Evolutionary conservation across 75 land plant genomes (phyloP).

Genomic region (Isoetes taiwanensis): DNA sequence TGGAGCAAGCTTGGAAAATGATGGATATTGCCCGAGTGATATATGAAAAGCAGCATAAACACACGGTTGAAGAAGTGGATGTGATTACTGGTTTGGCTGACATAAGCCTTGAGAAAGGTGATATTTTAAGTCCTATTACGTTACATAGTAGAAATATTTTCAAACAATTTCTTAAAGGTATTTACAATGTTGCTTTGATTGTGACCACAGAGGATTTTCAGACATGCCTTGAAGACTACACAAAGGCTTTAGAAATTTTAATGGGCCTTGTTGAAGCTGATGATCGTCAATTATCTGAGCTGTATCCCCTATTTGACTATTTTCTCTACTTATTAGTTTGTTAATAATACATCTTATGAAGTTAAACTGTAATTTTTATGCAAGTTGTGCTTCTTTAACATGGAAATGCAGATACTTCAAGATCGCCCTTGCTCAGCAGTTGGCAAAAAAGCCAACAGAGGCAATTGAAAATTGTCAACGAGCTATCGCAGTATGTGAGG

Average conservation of each 20-base stretch:
- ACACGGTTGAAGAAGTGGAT: slow-evolving; percentile 73
- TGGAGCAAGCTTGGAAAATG: slow-evolving; percentile 92
- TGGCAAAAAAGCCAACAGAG: slow-evolving; percentile 52
- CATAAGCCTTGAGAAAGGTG: slow-evolving; percentile 89
- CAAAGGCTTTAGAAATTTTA: slow-evolving; percentile 58
- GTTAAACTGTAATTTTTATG: slow-evolving; percentile 10
- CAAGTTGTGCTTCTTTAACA: neutral
- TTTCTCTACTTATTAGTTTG: neutral
- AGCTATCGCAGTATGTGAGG: slow-evolving; percentile 64
- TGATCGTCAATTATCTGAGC: slow-evolving; percentile 52
- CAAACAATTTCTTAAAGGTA: no score
- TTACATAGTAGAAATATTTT: neutral
- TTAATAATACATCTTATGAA: neutral
- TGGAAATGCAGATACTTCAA: slow-evolving; percentile 64
- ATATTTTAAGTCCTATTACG: neutral
- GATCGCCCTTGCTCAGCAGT: slow-evolving; percentile 67
- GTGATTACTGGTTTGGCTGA: slow-evolving; percentile 79
- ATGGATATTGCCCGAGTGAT: slow-evolving; percentile 91
- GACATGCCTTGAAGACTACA: slow-evolving; percentile 69
- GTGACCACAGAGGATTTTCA: slow-evolving; percentile 72
- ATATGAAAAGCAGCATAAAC: slow-evolving; percentile 40
- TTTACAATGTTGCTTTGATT: no score
- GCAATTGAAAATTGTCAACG: slow-evolving; percentile 63
- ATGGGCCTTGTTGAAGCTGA: slow-evolving; percentile 70
- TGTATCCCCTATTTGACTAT: slow-evolving; percentile 47